Conservation (phyloP, 371 early-diverging fungal species). For the Mucor lusitanicus region DNA sequence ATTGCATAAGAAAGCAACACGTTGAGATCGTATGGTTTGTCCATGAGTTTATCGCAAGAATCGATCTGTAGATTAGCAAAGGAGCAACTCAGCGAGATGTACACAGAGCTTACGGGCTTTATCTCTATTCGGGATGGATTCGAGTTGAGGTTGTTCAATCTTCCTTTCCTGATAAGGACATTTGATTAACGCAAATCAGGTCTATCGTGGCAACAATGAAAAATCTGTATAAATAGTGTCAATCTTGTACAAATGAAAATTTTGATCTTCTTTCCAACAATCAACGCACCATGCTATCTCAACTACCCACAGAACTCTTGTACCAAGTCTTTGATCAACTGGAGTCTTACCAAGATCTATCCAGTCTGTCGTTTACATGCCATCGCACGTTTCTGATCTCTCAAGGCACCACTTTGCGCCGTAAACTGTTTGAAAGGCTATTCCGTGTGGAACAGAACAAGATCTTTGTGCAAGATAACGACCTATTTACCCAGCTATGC, state of each 20-base stretch:
- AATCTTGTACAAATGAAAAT: not conserved
- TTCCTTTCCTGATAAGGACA: not conserved
- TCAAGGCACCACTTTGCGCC: not conserved
- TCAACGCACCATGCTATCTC: not conserved
- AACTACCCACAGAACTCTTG: not conserved
- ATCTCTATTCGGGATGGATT: not conserved
- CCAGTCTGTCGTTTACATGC: not conserved
- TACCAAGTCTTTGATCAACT: not conserved
- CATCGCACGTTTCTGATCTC: not conserved
- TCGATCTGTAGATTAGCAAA: too few relatives aligned
- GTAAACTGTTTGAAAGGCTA: not conserved
- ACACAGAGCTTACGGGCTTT: not conserved
- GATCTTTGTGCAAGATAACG: not conserved
- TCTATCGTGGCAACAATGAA: not conserved
- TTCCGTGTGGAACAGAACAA: not conserved
- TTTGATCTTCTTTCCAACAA: not conserved
- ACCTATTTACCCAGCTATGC: not conserved
- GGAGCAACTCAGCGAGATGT: too few relatives aligned
- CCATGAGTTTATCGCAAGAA: too few relatives aligned
- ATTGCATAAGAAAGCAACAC: too few relatives aligned
- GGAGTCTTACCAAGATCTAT: not conserved
- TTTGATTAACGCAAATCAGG: not conserved
- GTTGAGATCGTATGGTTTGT: too few relatives aligned
- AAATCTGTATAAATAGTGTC: not conserved
- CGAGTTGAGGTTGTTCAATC: not conserved